Conservation (phyloP, 495 filamentous ascomycete species). For the Tuber umbilicatum region DNA sequence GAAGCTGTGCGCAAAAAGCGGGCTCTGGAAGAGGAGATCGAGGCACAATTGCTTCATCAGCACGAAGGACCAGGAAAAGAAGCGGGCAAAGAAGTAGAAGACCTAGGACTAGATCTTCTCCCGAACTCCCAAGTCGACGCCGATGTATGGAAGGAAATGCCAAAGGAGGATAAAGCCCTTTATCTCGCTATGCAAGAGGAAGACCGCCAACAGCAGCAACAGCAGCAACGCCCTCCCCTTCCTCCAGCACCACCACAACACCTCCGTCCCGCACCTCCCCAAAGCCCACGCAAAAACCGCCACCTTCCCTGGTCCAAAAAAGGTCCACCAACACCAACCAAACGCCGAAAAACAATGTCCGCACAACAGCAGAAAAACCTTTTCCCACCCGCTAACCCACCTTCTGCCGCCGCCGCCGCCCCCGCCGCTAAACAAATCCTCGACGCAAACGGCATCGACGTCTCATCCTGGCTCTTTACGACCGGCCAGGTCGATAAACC, state of each 20-base stretch:
- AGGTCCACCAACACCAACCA: conserved; percentile 12
- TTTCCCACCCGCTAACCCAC: not conserved
- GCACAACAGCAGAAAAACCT: conserved; percentile 1
- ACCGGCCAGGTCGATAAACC: conserved; percentile 18
- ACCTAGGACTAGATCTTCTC: conserved; percentile 11
- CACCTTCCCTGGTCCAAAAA: not conserved
- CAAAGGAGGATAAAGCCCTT: conserved; percentile 19
- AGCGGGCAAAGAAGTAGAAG: not conserved
- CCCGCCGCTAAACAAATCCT: conserved; percentile 7
- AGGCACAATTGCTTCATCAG: not conserved
- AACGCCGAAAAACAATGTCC: conserved; percentile 15
- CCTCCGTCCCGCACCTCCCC: not conserved
- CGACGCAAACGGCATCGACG: conserved; percentile 28
- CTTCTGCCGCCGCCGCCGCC: not conserved
- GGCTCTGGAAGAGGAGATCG: not conserved
- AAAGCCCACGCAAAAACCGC: conserved; percentile 19
- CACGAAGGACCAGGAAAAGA: conserved; percentile 11
- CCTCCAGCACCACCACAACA: conserved; percentile 4
- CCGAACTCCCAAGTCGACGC: conserved; percentile 30
- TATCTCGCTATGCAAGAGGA: conserved; percentile 18
- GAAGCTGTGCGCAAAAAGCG: not conserved
- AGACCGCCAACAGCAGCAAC: conserved; percentile 18
- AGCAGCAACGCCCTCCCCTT: conserved; percentile 4
- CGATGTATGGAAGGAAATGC: conserved; percentile 24
- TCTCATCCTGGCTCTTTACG: conserved; percentile 32